These are phyloP conservation scores for Pleochaeta shiraiana DNA, from an alignment of 2,329 filamentous ascomycete genomes.

Conservation along the genomic window DNA sequence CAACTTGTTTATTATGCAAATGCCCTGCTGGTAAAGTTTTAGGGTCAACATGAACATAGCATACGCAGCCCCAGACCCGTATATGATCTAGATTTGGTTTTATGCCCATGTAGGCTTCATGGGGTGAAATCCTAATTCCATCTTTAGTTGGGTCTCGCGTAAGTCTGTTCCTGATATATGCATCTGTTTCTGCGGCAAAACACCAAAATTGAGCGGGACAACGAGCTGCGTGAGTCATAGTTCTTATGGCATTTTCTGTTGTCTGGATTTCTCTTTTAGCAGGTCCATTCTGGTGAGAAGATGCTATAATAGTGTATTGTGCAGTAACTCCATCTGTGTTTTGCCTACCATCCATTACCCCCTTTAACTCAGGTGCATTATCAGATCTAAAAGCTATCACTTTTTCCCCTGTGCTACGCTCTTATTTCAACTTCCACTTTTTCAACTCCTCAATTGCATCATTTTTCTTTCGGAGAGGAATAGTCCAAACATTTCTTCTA, in stretches of 20 bases:
- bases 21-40: background rate
- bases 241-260: background rate
- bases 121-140: background rate
- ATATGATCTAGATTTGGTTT: background rate
- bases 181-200: too few species aligned
- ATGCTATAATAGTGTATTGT: background rate
- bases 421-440: background rate
- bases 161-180: background rate
- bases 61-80: background rate
- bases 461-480: background rate
- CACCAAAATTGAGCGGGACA: background rate
- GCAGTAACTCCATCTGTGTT: background rate
- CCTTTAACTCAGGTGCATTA: constrained; percentile 2
- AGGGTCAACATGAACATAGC: constrained; percentile 1
- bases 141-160: background rate
- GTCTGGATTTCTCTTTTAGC: background rate
- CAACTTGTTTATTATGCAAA: background rate
- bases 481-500: background rate
- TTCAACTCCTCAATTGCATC: background rate
- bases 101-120: background rate
- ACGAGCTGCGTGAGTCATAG: background rate
- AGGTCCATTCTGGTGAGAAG: background rate
- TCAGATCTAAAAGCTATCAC: background rate
- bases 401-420: background rate
- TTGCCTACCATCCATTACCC: background rate